Evolutionary conservation across 768 basidiomycete genomes (phyloP), one percentile per base, ranked within the genome.

Genomic region (Termitomyces sp.): DNA sequence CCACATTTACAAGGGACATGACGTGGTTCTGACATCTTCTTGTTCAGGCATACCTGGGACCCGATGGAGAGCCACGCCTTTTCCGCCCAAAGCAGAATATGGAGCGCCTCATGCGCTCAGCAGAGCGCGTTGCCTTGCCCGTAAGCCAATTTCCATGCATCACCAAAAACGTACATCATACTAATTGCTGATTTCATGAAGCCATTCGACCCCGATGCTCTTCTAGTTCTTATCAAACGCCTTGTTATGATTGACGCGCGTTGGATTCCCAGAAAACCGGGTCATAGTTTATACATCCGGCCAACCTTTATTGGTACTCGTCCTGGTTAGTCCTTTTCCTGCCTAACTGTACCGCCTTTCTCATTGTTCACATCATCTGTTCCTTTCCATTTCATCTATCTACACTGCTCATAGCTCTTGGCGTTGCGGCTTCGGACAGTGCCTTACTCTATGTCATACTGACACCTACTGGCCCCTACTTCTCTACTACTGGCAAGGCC

Each of bases 71-170:
- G 53, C 79, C 86, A 1, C 79, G 89, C 7, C 72, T 96, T 40
- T 97, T 97, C 78, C 78, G 94, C 35, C 93, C 94, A 0, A 79
- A 91, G 33, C 74, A 82, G 70, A 96, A 96, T 71, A 93, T 95
- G 91, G 81, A 80, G 30, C 87, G 95, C 30, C 80, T 98, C 72
- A 76, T 80, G 48, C 76, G 79, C 36, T 91, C 88, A 23, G 83
- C 83, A 0, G 83, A 79, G 1, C 84, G 93, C 50, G 78, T 92
- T 50, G 89, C 89, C 0, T 75, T 93, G 16, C 91, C 91, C 1
- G 85, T 86, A 64, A 63, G 84, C 71, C 30, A 14, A 20, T 8
- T 40, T 14, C 48, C 44, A 33, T 18, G 18, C 16, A 8, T 28
- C 13, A 3, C 10, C 10, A 9, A 3, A 28, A 23, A 36, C 14